These are phyloP conservation scores for Apiospora hydei DNA, from an alignment of 2,329 filamentous ascomycete genomes.

Conservation along the genomic window DNA sequence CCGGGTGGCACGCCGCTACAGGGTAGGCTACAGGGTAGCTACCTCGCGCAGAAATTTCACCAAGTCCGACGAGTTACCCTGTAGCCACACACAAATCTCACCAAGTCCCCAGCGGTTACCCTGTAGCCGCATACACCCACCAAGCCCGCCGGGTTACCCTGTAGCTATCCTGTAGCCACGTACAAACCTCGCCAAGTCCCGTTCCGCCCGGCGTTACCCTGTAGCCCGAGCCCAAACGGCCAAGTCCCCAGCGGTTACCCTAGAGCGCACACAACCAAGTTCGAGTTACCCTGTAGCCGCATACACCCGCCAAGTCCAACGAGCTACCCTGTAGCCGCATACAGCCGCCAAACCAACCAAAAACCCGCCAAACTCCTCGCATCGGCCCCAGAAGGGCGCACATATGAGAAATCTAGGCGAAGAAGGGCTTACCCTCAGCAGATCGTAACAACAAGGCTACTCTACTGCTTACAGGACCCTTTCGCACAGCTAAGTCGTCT, in stretches of 20 bases:
- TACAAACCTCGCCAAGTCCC: neutral
- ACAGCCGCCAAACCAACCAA: neutral
- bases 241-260: neutral
- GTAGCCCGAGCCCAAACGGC: neutral
- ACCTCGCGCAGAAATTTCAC: too few species aligned
- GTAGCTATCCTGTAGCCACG: too few species aligned
- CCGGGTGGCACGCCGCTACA: too few species aligned
- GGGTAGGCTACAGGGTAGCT: too few species aligned
- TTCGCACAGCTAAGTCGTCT: conserved; percentile 36
- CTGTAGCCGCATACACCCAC: too few species aligned
- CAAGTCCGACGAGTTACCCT: too few species aligned
- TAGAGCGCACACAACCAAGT: neutral
- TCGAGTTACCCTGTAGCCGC: neutral
- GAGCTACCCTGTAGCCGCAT: neutral
- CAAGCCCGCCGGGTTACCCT: too few species aligned
- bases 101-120: too few species aligned
- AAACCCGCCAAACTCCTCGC: neutral
- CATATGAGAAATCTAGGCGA: conserved; percentile 41
- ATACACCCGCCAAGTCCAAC: neutral
- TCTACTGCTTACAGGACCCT: conserved; percentile 52
- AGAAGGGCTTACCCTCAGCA: conserved; percentile 47
- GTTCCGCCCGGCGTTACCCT: neutral
- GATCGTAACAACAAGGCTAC: conserved; percentile 51
- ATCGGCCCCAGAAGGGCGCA: neutral
- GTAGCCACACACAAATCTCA: neutral